Conservation (phyloP, 768 basidiomycete species). For the Boletus fagicola region DNA sequence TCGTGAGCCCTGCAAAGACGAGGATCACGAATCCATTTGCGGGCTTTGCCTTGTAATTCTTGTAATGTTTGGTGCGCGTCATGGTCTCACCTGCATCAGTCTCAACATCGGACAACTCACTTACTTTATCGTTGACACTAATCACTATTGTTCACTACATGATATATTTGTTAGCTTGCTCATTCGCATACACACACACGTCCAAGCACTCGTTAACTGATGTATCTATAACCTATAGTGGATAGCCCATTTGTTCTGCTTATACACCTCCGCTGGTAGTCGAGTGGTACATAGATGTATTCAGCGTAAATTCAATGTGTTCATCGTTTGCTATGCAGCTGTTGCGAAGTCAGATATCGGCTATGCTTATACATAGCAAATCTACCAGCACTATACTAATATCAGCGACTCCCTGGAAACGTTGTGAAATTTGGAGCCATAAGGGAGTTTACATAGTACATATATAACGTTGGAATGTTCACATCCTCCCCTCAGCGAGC, state of each 20-base stretch:
- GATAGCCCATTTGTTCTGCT: slow-evolving; percentile 7
- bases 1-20: slow-evolving; percentile 30
- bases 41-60: slow-evolving; percentile 32
- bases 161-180: slow-evolving; percentile 9
- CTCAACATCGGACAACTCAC: not conserved
- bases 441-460: not conserved
- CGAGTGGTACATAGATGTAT: slow-evolving; percentile 8
- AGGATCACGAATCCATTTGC: slow-evolving; percentile 56
- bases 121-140: slow-evolving; percentile 18
- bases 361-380: too few species aligned
- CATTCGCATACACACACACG: slow-evolving; percentile 1
- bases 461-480: not conserved
- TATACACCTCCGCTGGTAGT: slow-evolving; percentile 3
- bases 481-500: slow-evolving; percentile 6
- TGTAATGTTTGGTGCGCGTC: not conserved
- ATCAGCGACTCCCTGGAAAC: not conserved
- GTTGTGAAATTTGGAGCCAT: not conserved
- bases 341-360: too few species aligned
- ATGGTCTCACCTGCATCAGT: not conserved
- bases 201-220: slow-evolving; percentile 4
- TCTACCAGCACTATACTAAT: not conserved
- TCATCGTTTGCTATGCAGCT: not conserved
- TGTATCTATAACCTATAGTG: slow-evolving; percentile 34
- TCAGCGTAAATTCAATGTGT: not conserved
- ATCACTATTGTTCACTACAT: slow-evolving; percentile 10